Percentiles rank a stretch among this genome's conserved stretches.
phyloP scores from a whole-genome alignment of 345 rosid species.

The Populus ilicifolia region DNA sequence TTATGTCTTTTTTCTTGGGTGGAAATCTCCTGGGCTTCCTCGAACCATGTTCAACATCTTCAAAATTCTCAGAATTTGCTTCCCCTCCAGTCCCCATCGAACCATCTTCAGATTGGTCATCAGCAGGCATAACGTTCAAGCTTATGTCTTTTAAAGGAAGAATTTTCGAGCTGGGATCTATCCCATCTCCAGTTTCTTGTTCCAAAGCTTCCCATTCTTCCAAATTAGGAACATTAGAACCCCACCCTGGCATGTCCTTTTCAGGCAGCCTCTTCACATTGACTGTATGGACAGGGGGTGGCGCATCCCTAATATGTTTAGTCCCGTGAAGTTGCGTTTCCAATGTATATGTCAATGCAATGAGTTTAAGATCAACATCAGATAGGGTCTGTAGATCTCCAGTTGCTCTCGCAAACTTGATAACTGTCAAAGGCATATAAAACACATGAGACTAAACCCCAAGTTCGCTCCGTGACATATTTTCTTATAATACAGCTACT shows the following conservation, averaged over 20 bases:
- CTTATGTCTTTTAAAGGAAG: constrained; percentile 77
- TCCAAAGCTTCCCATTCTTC: constrained; percentile 95
- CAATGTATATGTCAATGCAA: constrained; percentile 76
- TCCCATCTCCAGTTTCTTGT: constrained; percentile 41
- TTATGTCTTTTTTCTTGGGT: constrained; percentile 54
- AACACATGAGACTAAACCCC: neutral
- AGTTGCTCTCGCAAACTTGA: constrained; percentile 78
- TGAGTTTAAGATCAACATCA: constrained; percentile 73
- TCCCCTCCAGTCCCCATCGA: constrained; percentile 37
- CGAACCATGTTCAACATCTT: constrained; percentile 37
- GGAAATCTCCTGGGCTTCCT: constrained; percentile 47
- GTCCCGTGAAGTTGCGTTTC: constrained; percentile 87
- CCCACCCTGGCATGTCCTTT: constrained; percentile 94
- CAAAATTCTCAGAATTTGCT: constrained; percentile 41
- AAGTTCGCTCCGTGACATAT: neutral
- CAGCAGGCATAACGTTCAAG: constrained; percentile 42
- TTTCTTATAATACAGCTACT: neutral
- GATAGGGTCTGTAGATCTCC: constrained; percentile 92
- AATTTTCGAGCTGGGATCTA: constrained; percentile 51
- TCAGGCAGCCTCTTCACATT: constrained; percentile 78
- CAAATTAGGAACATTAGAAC: constrained; percentile 79
- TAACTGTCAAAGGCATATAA: constrained; percentile 33
- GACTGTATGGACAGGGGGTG: constrained; percentile 75
- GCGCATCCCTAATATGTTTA: constrained; percentile 59
- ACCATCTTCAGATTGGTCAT: constrained; percentile 42